phyloP scores from a whole-genome alignment of 257 asterid species.

The Mentha longifolia region DNA sequence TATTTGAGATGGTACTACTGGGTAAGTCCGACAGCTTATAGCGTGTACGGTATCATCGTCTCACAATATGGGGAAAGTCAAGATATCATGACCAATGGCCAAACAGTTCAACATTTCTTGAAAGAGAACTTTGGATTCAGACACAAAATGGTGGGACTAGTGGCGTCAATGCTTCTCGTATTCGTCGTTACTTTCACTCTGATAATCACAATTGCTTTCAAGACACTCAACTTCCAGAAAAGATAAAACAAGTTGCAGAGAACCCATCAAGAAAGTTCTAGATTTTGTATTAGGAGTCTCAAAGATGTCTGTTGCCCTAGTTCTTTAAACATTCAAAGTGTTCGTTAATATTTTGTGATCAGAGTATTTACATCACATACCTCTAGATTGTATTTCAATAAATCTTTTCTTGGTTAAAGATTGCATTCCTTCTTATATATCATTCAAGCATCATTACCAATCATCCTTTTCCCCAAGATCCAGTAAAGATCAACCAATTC shows the following conservation, averaged over 20 bases:
- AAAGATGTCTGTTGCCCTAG: too few species aligned
- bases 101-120: constrained; percentile 41
- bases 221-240: constrained; percentile 54
- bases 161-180: constrained; percentile 44
- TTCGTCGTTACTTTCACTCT: constrained; percentile 38
- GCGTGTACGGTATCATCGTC: constrained; percentile 66
- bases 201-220: constrained; percentile 45
- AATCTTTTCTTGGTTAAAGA: neutral
- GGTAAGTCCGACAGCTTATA: constrained; percentile 65
- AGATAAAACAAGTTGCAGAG: constrained; percentile 36
- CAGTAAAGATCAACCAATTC: too few species aligned
- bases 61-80: constrained; percentile 66
- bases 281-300: constrained; percentile 21
- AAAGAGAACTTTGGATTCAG: constrained; percentile 42
- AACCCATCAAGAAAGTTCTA: neutral
- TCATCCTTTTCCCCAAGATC: too few species aligned
- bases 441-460: neutral
- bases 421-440: neutral
- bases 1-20: constrained; percentile 95
- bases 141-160: constrained; percentile 37
- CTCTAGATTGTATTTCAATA: neutral
- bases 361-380: neutral
- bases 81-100: constrained; percentile 24
- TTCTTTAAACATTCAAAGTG: neutral
- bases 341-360: neutral